Percentiles rank a stretch among this genome's conserved stretches.
Evolutionary conservation across 2,329 filamentous ascomycete genomes (phyloP).

Genomic region (Fusarium subtropicale): DNA sequence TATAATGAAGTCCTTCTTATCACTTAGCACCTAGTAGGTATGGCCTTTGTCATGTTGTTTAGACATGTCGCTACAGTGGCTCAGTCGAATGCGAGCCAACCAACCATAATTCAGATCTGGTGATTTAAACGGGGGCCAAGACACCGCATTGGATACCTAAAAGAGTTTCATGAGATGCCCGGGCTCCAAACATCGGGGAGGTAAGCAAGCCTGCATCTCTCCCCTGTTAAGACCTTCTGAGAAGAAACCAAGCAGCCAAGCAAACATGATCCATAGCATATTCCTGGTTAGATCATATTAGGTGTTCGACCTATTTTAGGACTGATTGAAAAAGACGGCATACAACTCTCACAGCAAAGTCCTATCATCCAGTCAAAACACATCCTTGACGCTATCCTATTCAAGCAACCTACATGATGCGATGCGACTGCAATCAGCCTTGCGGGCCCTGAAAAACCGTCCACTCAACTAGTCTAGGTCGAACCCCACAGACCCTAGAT

Average conservation of each 20-base stretch:
- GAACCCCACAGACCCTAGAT: slow-evolving; percentile 14
- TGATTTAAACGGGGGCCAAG: not conserved
- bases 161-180: not conserved
- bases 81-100: not conserved
- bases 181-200: not conserved
- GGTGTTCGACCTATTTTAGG: too few species aligned
- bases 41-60: not conserved
- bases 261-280: not conserved
- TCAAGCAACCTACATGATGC: slow-evolving; percentile 23
- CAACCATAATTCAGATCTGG: not conserved
- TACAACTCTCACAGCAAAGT: not conserved
- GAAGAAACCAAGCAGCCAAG: not conserved
- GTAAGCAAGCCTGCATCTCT: not conserved
- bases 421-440: slow-evolving; percentile 28
- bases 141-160: slow-evolving; percentile 21
- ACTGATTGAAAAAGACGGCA: not conserved
- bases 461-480: not conserved
- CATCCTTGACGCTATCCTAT: slow-evolving; percentile 1
- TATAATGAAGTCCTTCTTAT: not conserved
- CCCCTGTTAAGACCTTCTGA: not conserved
- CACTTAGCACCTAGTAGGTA: not conserved
- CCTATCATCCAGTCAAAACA: not conserved
- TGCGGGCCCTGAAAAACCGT: slow-evolving; percentile 8
- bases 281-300: not conserved
- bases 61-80: slow-evolving; percentile 10